Percentiles rank a stretch among this genome's conserved stretches.
These are phyloP conservation scores for Chondrus crispus DNA, from an alignment of 23 red algal species.

Conservation along the genomic window DNA sequence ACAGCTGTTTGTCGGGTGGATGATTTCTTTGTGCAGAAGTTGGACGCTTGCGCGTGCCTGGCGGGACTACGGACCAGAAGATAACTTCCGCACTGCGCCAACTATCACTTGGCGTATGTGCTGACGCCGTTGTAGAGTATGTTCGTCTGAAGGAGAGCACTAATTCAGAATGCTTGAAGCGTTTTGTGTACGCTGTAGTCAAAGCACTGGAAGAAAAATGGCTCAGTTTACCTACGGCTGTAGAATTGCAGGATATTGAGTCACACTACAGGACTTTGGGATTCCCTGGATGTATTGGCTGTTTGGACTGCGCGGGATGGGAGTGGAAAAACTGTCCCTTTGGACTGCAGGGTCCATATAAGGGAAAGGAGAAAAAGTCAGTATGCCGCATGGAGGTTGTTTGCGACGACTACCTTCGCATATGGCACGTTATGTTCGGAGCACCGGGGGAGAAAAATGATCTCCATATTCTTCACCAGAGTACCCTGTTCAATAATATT, in stretches of 20 bases:
- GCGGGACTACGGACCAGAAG: neutral
- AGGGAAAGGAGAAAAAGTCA: neutral
- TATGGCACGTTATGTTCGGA: neutral
- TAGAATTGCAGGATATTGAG: neutral
- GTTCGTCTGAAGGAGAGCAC: neutral
- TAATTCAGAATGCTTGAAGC: neutral
- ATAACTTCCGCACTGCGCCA: neutral
- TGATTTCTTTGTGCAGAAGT: neutral
- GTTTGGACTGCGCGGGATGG: constrained; percentile 22
- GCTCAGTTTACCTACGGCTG: neutral
- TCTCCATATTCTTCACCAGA: neutral
- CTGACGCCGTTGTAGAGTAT: neutral
- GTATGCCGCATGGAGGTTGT: neutral
- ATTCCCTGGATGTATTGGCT: constrained; percentile 13
- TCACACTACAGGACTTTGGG: neutral
- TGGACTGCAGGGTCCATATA: neutral
- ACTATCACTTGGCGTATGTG: neutral
- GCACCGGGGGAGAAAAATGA: neutral
- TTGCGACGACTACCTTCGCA: constrained; percentile 1
- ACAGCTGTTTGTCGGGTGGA: neutral
- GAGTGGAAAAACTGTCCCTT: neutral
- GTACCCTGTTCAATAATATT: neutral
- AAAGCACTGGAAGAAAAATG: neutral
- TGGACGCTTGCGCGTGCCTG: neutral
- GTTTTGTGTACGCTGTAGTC: neutral